A percentile compares a stretch with the other conserved stretches of the same genome.
Conservation (phyloP, 2,329 filamentous ascomycete genomes). For the Incumbomyces delicatus region DNA sequence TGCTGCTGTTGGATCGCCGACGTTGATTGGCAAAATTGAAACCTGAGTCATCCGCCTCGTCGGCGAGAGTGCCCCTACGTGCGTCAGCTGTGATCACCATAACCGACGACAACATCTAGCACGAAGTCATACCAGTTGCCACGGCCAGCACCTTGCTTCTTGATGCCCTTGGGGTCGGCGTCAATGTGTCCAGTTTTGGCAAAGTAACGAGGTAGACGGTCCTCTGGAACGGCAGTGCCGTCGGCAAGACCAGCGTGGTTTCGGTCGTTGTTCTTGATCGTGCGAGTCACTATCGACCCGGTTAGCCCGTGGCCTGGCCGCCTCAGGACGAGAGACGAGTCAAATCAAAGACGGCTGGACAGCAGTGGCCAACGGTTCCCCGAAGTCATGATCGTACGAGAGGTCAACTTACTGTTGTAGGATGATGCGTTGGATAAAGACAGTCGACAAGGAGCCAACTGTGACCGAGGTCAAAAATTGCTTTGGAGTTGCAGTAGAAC, state of each 20-base stretch:
- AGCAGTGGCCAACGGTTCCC: not conserved
- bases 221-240: slow-evolving; percentile 57
- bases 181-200: slow-evolving; percentile 75
- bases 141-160: slow-evolving; percentile 90
- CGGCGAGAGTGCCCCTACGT: slow-evolving; percentile 68
- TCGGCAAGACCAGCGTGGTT: slow-evolving; percentile 74
- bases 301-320: not conserved
- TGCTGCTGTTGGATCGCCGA: slow-evolving; percentile 86
- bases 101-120: not conserved
- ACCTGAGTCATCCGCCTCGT: slow-evolving; percentile 72
- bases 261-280: slow-evolving; percentile 90
- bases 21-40: slow-evolving; percentile 79
- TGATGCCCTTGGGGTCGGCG: slow-evolving; percentile 80
- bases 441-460: slow-evolving; percentile 3
- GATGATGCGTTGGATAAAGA: slow-evolving; percentile 1
- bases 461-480: not conserved
- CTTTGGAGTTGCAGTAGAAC: not conserved
- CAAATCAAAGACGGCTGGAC: too few species aligned
- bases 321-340: too few species aligned
- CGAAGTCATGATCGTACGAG: not conserved
- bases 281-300: slow-evolving; percentile 71
- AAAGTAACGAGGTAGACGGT: slow-evolving; percentile 83
- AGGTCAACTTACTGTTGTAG: slow-evolving; percentile 16
- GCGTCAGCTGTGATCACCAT: not conserved
- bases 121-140: slow-evolving; percentile 70